Evolutionary conservation across 164 flowering plant species (phyloP), one percentile per base, ranked within the genome.

Genomic region (Akebia trifoliata): DNA sequence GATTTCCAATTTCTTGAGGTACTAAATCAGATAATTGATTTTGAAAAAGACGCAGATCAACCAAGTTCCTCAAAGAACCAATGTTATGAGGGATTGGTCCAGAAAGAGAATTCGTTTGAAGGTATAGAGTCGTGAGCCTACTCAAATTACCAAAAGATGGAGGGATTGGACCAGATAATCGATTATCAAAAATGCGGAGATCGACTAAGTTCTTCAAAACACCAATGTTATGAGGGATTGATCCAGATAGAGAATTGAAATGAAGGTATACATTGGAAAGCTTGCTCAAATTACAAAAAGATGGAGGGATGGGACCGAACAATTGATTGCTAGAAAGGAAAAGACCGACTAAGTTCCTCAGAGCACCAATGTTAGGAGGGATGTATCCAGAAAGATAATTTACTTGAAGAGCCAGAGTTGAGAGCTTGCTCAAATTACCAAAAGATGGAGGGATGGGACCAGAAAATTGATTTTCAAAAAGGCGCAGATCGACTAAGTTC

Each of bases 21-120:
- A n/a, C n/a, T n/a, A n/a, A n/a, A n/a, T n/a, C 46, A 0, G 28
- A 25, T 0, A 55, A 24, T 14, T 25, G 12, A 29, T 55, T 37
- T 2, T 20, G 12, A 12, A 25, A 29, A 1, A 61, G 36, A 20
- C 18, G 7, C 17, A 51, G 17, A 22, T 4, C 2, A 12, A 11
- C 2, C 3, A 61, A 30, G 3, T 51, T 51, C 20, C 39, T 49
- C 21, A 44, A 52, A 25, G 22, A 30, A 0, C 64, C 64, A 11
- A 61, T 15, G 29, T 31, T 26, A 49, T 31, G 5, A 28, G 52
- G 52, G 35, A 49, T 49, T 29, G 52, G 8, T 14, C 52, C 52
- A 29, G 20, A 26, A 34, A 49, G 52, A 49, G 26, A 26, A n/a
- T 49, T 49, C n/a, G 6, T 11, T 15, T 7, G 11, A 28, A 7